Conservation (phyloP, 2,329 filamentous ascomycete genomes). For the Mycosphaerelloides madeirae region DNA sequence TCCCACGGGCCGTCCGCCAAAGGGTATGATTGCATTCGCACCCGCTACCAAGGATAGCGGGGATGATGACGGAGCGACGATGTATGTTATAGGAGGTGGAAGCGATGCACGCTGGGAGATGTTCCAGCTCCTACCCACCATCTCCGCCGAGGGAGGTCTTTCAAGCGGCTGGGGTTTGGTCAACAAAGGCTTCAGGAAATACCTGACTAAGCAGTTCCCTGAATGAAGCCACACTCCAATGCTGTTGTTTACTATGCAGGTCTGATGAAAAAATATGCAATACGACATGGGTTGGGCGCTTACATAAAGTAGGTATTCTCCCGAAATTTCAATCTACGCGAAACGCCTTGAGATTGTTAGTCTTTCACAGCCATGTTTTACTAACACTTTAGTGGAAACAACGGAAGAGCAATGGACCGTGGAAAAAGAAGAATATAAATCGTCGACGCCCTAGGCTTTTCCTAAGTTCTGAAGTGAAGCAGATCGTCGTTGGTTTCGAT, state of each 20-base stretch:
- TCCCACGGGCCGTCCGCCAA: constrained; percentile 59
- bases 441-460: too few relatives aligned
- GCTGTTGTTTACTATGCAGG: not conserved
- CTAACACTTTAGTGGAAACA: too few relatives aligned
- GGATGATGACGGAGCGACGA: constrained; percentile 23
- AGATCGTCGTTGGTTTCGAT: not conserved
- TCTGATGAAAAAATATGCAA: not conserved
- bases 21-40: constrained; percentile 79
- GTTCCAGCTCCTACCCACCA: constrained; percentile 28
- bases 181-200: constrained; percentile 31
- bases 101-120: constrained; percentile 33
- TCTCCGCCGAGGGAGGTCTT: constrained; percentile 6
- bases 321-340: too few relatives aligned
- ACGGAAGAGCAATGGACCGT: too few relatives aligned
- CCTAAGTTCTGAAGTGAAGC: too few relatives aligned
- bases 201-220: constrained; percentile 32
- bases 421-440: too few relatives aligned
- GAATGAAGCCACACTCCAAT: constrained; percentile 16
- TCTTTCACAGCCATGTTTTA: too few relatives aligned
- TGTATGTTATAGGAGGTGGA: constrained; percentile 33
- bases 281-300: too few relatives aligned
- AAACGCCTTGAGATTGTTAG: too few relatives aligned
- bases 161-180: constrained; percentile 23
- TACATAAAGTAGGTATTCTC: too few relatives aligned
- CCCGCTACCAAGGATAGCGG: constrained; percentile 13